phyloP scores from a whole-genome alignment of 129 eudicot genomes.

The Erigeron canadensis region DNA sequence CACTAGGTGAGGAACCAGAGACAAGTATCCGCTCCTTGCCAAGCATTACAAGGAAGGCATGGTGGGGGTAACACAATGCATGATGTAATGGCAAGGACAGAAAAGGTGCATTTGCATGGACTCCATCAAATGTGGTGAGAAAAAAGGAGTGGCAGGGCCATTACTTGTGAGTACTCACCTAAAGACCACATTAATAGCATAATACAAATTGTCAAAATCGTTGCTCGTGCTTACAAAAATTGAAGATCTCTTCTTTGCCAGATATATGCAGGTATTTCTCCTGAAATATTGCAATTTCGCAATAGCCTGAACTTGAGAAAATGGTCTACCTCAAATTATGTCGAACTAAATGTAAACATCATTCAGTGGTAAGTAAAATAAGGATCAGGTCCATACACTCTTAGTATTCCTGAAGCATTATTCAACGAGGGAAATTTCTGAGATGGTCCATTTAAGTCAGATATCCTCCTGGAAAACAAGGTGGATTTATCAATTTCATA shows the following conservation, averaged over 20 bases:
- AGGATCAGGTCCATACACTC: constrained; percentile 46
- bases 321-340: constrained; percentile 17
- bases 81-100: not conserved
- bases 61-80: too few species aligned
- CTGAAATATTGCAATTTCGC: constrained; percentile 62
- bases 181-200: too few species aligned
- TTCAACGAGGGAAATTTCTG: constrained; percentile 56
- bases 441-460: constrained; percentile 55
- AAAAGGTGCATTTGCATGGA: not conserved
- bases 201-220: not conserved
- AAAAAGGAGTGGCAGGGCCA: too few species aligned
- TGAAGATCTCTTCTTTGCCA: constrained; percentile 42
- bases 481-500: not conserved
- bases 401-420: constrained; percentile 41
- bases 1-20: too few species aligned
- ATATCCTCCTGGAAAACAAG: constrained; percentile 58
- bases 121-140: not conserved
- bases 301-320: constrained; percentile 47
- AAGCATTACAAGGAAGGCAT: too few species aligned
- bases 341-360: constrained; percentile 2
- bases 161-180: too few species aligned
- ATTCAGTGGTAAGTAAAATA: not conserved
- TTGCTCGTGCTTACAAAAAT: constrained; percentile 45
- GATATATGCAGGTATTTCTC: constrained; percentile 53
- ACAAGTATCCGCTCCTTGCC: too few species aligned